These are phyloP conservation scores for Naegleria fowleri DNA, from an alignment of 208 protist genomes.

Conservation along the genomic window DNA sequence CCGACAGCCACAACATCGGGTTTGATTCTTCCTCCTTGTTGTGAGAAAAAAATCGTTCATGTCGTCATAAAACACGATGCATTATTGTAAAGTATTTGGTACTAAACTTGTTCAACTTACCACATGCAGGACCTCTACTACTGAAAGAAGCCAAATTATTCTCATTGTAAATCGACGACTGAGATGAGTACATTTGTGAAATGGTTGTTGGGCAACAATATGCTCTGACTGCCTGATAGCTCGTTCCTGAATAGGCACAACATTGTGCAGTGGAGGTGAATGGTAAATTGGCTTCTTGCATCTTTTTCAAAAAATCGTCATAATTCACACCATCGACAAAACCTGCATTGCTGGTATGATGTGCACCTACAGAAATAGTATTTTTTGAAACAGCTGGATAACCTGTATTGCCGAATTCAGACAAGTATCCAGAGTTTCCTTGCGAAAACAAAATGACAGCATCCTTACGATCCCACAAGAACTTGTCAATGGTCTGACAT, in stretches of 20 bases:
- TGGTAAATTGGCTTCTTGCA: not conserved
- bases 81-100: too few species aligned
- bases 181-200: not conserved
- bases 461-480: not conserved
- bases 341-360: not conserved
- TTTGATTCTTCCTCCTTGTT: constrained; percentile 49
- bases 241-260: not conserved
- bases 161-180: not conserved
- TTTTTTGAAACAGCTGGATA: not conserved
- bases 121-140: constrained; percentile 55
- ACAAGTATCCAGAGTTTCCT: not conserved
- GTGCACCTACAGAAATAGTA: not conserved
- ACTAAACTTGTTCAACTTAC: too few species aligned
- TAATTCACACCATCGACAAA: not conserved
- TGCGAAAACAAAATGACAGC: not conserved
- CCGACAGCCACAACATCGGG: not conserved
- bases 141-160: not conserved
- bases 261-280: not conserved
- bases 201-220: not conserved
- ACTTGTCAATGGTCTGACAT: not conserved
- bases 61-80: too few species aligned
- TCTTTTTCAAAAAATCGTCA: not conserved
- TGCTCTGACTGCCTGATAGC: not conserved
- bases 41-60: too few species aligned
- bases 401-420: not conserved